These are phyloP conservation scores for Dactylellina drechsleri DNA, from an alignment of 2,329 filamentous ascomycete genomes.

Conservation along the genomic window DNA sequence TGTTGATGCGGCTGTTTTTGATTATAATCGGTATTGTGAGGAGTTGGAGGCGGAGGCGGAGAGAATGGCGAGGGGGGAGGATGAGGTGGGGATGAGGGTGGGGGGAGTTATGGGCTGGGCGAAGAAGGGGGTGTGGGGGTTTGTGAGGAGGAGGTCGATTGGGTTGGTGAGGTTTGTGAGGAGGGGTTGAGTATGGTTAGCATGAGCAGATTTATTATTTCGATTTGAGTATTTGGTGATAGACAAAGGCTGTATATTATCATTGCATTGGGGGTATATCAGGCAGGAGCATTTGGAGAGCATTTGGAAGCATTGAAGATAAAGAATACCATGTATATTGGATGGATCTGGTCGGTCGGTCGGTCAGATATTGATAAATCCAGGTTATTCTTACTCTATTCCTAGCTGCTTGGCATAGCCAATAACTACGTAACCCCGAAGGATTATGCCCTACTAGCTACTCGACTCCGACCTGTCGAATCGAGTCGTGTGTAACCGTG, in stretches of 20 bases:
- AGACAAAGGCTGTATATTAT: too few relatives aligned
- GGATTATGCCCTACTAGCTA: not conserved
- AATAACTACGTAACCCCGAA: not conserved
- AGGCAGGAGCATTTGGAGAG: too few relatives aligned
- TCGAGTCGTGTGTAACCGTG: slow-evolving; percentile 3
- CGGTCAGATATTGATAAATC: too few relatives aligned
- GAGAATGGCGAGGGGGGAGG: not conserved
- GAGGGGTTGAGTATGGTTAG: not conserved
- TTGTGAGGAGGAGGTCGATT: not conserved
- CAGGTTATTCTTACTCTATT: too few relatives aligned
- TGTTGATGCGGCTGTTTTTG: slow-evolving; percentile 2
- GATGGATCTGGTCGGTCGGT: too few relatives aligned
- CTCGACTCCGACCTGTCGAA: not conserved
- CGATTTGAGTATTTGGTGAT: too few relatives aligned
- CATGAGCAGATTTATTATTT: too few relatives aligned
- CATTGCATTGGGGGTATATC: too few relatives aligned
- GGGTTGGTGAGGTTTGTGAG: not conserved
- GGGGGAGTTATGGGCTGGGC: not conserved
- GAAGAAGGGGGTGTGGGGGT: not conserved
- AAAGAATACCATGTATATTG: too few relatives aligned
- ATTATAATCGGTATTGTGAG: slow-evolving; percentile 23
- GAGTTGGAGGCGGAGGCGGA: not conserved
- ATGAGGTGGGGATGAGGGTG: not conserved
- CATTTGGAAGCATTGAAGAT: too few relatives aligned
- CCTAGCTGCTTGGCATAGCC: too few relatives aligned